Conservation (phyloP, 2,329 filamentous ascomycete species). For the Fusarium sp. region DNA sequence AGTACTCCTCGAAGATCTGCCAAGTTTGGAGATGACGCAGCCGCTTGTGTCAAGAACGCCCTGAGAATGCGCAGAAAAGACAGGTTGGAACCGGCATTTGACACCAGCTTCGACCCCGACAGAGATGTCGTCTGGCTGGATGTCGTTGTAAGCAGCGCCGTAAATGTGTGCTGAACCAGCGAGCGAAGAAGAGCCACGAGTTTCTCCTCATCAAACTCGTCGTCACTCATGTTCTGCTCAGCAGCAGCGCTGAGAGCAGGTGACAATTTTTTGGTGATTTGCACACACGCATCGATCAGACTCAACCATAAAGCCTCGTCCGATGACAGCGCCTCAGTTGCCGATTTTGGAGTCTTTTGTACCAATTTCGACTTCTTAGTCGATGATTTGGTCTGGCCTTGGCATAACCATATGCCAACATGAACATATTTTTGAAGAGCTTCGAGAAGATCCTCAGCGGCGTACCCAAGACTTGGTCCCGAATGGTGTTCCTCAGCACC, state of each 20-base stretch:
- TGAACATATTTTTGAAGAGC: slow-evolving; percentile 89
- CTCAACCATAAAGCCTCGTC: slow-evolving; percentile 70
- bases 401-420: slow-evolving; percentile 95
- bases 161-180: slow-evolving; percentile 91
- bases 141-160: slow-evolving; percentile 81
- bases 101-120: slow-evolving; percentile 49
- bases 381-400: slow-evolving; percentile 77
- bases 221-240: slow-evolving; percentile 38
- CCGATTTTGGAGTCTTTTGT: slow-evolving; percentile 60
- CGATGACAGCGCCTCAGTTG: slow-evolving; percentile 58
- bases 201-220: slow-evolving; percentile 64
- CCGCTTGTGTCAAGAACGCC: slow-evolving; percentile 86
- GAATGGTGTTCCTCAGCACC: slow-evolving; percentile 67
- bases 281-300: slow-evolving; percentile 69
- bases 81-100: slow-evolving; percentile 64
- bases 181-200: slow-evolving; percentile 76
- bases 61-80: slow-evolving; percentile 91
- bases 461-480: slow-evolving; percentile 63
- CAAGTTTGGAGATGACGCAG: slow-evolving; percentile 83
- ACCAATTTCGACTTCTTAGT: slow-evolving; percentile 57
- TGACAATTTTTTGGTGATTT: slow-evolving; percentile 72
- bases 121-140: slow-evolving; percentile 59
- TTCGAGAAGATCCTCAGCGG: slow-evolving; percentile 77
- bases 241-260: slow-evolving; percentile 58
- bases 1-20: slow-evolving; percentile 88